phyloP scores from a whole-genome alignment of 805 yeast genomes.

The Naumovozyma dairenensis region DNA sequence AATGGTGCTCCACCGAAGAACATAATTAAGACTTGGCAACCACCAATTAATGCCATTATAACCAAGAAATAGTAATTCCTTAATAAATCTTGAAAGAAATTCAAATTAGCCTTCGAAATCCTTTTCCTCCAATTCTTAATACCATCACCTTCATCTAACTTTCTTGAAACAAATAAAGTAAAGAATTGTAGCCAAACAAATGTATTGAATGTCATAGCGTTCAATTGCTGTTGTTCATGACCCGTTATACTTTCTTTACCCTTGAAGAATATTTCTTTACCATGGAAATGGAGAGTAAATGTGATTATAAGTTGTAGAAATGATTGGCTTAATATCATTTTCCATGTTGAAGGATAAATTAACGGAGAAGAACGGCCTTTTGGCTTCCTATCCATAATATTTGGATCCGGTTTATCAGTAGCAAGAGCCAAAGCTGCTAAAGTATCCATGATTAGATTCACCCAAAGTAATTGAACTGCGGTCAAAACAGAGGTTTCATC shows the following conservation, averaged over 20 bases:
- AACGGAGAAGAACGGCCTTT: conserved; percentile 71
- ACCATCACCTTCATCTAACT: conserved; percentile 80
- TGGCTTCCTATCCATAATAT: conserved; percentile 70
- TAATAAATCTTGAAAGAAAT: conserved; percentile 73
- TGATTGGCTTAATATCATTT: conserved; percentile 90
- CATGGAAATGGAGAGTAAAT: conserved; percentile 72
- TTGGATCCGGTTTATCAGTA: conserved; percentile 88
- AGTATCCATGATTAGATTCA: conserved; percentile 95
- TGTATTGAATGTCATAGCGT: conserved; percentile 85
- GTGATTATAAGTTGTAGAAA: conserved; percentile 70
- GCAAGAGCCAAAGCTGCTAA: conserved; percentile 96
- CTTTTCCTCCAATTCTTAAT: conserved; percentile 47
- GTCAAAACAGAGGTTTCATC: conserved; percentile 82
- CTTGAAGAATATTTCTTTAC: conserved; percentile 47
- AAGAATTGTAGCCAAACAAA: conserved; percentile 98
- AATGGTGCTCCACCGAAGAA: conserved; percentile 96
- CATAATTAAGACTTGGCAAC: conserved; percentile 84
- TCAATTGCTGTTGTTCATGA: conserved; percentile 48
- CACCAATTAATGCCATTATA: conserved; percentile 68
- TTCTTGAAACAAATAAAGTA: conserved; percentile 82
- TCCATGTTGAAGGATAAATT: conserved; percentile 93
- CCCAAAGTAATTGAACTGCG: conserved; percentile 97
- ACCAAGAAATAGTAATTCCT: conserved; percentile 73
- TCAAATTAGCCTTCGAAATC: conserved; percentile 53
- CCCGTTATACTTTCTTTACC: conserved; percentile 21